These are phyloP conservation scores for Salisapilia sapeloensis DNA, from an alignment of 352 stramenopile genomes.

Conservation along the genomic window DNA sequence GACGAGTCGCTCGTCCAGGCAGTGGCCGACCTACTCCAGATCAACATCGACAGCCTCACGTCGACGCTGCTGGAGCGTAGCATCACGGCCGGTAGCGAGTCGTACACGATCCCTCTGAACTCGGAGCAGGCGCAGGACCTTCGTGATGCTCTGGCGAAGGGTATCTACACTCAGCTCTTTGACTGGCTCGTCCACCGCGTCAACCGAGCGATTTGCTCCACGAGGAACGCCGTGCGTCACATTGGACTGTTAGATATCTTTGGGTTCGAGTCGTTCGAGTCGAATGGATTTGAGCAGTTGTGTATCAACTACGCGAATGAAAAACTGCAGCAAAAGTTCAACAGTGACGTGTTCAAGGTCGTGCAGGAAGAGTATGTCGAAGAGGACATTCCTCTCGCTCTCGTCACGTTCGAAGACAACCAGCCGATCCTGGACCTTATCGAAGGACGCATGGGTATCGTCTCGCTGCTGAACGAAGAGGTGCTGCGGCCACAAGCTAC, in stretches of 20 bases:
- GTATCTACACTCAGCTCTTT: conserved; percentile 93
- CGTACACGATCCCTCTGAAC: conserved; percentile 85
- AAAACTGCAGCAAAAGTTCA: conserved; percentile 82
- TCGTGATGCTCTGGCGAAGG: conserved; percentile 91
- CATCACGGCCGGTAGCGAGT: conserved; percentile 87
- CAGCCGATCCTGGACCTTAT: conserved; percentile 83
- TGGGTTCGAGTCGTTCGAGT: conserved; percentile 89
- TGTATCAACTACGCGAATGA: conserved; percentile 89
- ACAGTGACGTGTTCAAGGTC: conserved; percentile 89
- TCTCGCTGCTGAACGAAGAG: conserved; percentile 91
- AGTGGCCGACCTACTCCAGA: conserved; percentile 38
- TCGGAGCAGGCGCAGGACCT: conserved; percentile 80
- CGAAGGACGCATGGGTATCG: conserved; percentile 76
- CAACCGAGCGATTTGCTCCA: conserved; percentile 66
- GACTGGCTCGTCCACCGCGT: conserved; percentile 89
- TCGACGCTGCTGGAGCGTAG: conserved; percentile 78
- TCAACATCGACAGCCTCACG: conserved; percentile 47
- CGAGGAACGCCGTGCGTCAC: conserved; percentile 49
- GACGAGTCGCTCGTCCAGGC: conserved; percentile 40
- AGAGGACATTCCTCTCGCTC: conserved; percentile 77
- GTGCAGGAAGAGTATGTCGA: conserved; percentile 91
- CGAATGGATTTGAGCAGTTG: conserved; percentile 81
- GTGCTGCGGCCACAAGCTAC: conserved; percentile 78
- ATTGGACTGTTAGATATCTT: conserved; percentile 94
- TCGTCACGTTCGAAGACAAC: conserved; percentile 86